phyloP scores from a whole-genome alignment of 805 yeast genomes.

The Cyberlindnera euphorbiae region DNA sequence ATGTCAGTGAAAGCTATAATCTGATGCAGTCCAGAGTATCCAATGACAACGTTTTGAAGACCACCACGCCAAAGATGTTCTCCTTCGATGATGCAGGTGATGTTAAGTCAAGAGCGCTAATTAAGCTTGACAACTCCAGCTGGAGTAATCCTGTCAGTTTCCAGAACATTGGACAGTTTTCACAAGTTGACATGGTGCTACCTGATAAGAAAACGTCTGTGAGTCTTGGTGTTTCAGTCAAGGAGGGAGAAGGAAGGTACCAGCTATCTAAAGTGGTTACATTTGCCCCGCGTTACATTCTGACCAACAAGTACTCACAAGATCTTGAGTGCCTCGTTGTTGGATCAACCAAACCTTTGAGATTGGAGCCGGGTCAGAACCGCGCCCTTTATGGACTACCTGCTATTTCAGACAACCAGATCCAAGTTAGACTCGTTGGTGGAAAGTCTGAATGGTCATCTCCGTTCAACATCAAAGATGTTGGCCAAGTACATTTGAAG shows the following conservation, averaged over 20 bases:
- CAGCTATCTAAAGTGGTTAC: conserved; percentile 71
- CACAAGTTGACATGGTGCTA: conserved; percentile 49
- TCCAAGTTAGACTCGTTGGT: conserved; percentile 55
- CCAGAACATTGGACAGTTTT: conserved; percentile 84
- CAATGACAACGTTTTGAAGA: conserved; percentile 26
- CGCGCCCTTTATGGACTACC: conserved; percentile 64
- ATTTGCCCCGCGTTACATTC: conserved; percentile 75
- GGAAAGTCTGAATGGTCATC: conserved; percentile 73
- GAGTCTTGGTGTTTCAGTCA: conserved; percentile 67
- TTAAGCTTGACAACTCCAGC: conserved; percentile 63
- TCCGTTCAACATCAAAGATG: conserved; percentile 77
- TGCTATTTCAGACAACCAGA: conserved; percentile 50
- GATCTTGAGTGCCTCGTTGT: conserved; percentile 60
- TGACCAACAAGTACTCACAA: conserved; percentile 56
- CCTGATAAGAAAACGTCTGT: conserved; percentile 54
- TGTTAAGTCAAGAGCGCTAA: conserved; percentile 58
- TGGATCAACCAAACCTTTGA: conserved; percentile 51
- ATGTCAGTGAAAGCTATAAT: conserved; percentile 50
- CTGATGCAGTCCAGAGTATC: conserved; percentile 41
- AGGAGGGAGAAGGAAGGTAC: conserved; percentile 85
- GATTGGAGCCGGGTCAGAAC: conserved; percentile 42
- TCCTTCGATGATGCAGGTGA: conserved; percentile 64
- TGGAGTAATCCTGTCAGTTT: conserved; percentile 75
- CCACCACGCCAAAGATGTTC: conserved; percentile 67
- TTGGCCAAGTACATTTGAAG: conserved; percentile 77